Conservation (phyloP, 2,329 filamentous ascomycete species). For the Lasiodiplodia hormozganensis region DNA sequence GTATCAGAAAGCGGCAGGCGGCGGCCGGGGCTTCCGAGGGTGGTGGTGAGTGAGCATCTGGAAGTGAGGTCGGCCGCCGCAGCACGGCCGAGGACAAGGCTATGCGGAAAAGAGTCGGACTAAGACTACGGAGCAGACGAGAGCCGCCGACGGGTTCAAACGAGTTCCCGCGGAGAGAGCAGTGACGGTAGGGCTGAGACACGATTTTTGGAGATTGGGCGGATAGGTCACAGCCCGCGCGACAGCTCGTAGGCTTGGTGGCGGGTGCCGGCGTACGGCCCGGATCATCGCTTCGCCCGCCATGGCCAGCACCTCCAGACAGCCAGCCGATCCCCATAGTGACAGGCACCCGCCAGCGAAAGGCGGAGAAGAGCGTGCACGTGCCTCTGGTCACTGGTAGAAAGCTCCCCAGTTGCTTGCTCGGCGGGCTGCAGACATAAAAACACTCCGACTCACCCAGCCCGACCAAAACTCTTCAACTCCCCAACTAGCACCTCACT, state of each 20-base stretch:
- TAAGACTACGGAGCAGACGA: background rate
- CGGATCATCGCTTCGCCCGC: conserved; percentile 25
- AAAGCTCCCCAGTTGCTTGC: background rate
- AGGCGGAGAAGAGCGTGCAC: background rate
- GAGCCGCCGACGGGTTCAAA: background rate
- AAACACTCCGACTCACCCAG: background rate
- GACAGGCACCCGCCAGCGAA: background rate
- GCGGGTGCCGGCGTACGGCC: conserved; percentile 12
- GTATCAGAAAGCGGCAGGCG: background rate
- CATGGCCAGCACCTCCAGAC: conserved; percentile 17
- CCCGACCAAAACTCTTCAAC: conserved; percentile 20
- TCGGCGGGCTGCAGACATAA: background rate
- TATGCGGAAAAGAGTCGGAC: background rate
- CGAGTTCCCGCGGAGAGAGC: background rate
- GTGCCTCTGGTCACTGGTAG: background rate
- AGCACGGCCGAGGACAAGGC: background rate
- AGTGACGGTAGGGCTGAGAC: background rate
- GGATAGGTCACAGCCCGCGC: background rate
- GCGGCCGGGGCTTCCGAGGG: too few species aligned
- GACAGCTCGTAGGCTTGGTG: background rate
- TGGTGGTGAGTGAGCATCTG: background rate
- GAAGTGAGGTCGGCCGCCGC: background rate
- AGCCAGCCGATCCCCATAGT: background rate
- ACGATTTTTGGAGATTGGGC: background rate
- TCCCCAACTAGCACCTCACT: background rate